Evolutionary conservation across 1,284 basidiomycete species (phyloP).

Genomic region (Cutaneotrichosporon cyanovorans): DNA sequence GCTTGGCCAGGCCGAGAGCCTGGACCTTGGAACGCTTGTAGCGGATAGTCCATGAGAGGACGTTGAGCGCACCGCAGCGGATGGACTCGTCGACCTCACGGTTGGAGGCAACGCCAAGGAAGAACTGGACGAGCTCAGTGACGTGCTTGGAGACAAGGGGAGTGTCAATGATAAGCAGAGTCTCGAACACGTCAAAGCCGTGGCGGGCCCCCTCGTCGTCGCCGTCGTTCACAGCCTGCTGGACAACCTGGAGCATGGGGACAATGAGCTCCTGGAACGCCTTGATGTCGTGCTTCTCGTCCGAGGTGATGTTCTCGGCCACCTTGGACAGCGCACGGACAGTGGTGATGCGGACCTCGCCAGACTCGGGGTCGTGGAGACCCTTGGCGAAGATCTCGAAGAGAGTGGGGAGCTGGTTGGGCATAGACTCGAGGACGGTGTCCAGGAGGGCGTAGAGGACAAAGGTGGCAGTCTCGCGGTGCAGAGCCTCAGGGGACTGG

Average conservation of each 20-base stretch:
- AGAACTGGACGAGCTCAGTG: slow-evolving; percentile 79
- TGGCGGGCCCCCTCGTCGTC: slow-evolving; percentile 80
- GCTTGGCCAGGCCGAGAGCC: slow-evolving; percentile 71
- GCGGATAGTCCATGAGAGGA: slow-evolving; percentile 91
- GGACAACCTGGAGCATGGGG: slow-evolving; percentile 81
- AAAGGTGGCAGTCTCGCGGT: slow-evolving; percentile 86
- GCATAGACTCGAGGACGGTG: slow-evolving; percentile 80
- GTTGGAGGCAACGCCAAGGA: slow-evolving; percentile 78
- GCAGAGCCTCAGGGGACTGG: slow-evolving; percentile 58
- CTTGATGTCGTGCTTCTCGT: slow-evolving; percentile 81
- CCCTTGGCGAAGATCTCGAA: slow-evolving; percentile 75
- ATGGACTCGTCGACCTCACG: slow-evolving; percentile 69
- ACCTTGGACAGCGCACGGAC: slow-evolving; percentile 83
- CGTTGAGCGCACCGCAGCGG: slow-evolving; percentile 86
- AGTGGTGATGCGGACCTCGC: slow-evolving; percentile 86
- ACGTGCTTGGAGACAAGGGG: slow-evolving; percentile 86
- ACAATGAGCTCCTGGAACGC: slow-evolving; percentile 85
- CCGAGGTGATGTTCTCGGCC: slow-evolving; percentile 83
- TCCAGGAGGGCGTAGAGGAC: slow-evolving; percentile 90
- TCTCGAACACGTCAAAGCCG: slow-evolving; percentile 93
- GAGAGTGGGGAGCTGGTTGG: slow-evolving; percentile 66
- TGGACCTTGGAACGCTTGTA: slow-evolving; percentile 98
- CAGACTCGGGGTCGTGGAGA: slow-evolving; percentile 78
- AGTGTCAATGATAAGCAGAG: slow-evolving; percentile 87
- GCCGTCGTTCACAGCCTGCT: slow-evolving; percentile 71